Evolutionary conservation across 2,329 filamentous ascomycete genomes (phyloP).

Genomic region (Neonectria hederae): DNA sequence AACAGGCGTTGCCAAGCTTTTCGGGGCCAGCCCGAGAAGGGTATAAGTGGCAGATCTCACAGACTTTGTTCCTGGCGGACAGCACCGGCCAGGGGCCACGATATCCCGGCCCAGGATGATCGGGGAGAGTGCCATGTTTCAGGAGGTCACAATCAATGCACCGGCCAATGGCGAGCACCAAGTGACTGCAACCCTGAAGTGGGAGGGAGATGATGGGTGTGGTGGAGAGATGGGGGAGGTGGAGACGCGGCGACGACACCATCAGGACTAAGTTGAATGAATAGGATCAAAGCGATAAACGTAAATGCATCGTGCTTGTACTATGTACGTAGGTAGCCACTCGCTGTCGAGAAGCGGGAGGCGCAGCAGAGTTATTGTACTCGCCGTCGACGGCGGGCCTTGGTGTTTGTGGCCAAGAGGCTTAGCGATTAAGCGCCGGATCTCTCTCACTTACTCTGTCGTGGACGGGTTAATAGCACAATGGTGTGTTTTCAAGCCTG

Average conservation of each 20-base stretch:
- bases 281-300: not conserved
- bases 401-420: conserved; percentile 26
- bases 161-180: not conserved
- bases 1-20: conserved; percentile 25
- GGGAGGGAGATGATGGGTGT: not conserved
- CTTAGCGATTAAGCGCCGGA: conserved; percentile 5
- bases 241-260: not conserved
- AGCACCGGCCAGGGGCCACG: conserved; percentile 6
- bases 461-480: not conserved
- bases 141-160: not conserved
- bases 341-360: not conserved
- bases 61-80: conserved; percentile 28
- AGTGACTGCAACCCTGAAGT: not conserved
- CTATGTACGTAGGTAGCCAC: not conserved
- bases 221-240: not conserved
- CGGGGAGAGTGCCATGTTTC: conserved; percentile 11
- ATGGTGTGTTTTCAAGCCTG: not conserved
- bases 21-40: conserved; percentile 14
- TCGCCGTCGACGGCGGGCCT: not conserved
- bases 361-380: not conserved
- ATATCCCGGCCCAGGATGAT: conserved; percentile 3
- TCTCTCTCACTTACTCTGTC: conserved; percentile 16
- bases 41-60: conserved; percentile 34
- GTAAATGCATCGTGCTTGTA: too few relatives aligned
- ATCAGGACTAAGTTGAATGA: not conserved